phyloP scores from a whole-genome alignment of 768 basidiomycete species.

The Russula earlei region DNA sequence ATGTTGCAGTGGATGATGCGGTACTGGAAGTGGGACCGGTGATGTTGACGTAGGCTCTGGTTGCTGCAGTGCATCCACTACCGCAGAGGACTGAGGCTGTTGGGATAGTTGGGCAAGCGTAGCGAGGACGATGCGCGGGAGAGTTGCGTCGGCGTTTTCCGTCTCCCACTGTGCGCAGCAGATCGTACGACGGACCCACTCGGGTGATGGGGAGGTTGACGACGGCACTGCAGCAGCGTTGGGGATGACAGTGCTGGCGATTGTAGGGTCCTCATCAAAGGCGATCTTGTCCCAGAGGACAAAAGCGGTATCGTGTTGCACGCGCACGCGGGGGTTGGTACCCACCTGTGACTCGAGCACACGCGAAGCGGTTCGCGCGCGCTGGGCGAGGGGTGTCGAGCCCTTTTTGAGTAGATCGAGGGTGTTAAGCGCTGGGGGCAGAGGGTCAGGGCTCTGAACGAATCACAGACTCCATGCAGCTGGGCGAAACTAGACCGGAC shows the following conservation, averaged over 20 bases:
- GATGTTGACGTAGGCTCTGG: conserved; percentile 24
- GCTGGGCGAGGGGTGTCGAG: conserved; percentile 62
- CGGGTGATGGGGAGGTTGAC: conserved; percentile 43
- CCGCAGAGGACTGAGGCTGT: not conserved
- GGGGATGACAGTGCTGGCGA: conserved; percentile 23
- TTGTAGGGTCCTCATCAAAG: conserved; percentile 32
- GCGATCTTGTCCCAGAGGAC: conserved; percentile 70
- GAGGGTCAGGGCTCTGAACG: not conserved
- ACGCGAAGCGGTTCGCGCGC: conserved; percentile 80
- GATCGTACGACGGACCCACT: conserved; percentile 79
- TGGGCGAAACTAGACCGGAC: not conserved
- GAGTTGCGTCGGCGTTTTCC: conserved; percentile 35
- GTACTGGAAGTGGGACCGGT: conserved; percentile 61
- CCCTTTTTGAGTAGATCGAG: conserved; percentile 92
- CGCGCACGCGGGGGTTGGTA: conserved; percentile 67
- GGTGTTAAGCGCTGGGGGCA: conserved; percentile 69
- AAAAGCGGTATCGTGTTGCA: conserved; percentile 76
- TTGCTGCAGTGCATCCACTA: not conserved
- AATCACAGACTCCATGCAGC: not conserved
- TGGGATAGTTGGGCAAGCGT: conserved; percentile 25
- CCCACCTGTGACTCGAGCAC: conserved; percentile 85
- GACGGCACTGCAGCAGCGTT: conserved; percentile 19
- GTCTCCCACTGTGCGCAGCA: conserved; percentile 75
- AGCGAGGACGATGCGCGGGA: conserved; percentile 54
- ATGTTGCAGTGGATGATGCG: conserved; percentile 31